Base-by-base conservation (phyloP, 495 filamentous ascomycete genomes). In the Podospora tetraspora region DNA sequence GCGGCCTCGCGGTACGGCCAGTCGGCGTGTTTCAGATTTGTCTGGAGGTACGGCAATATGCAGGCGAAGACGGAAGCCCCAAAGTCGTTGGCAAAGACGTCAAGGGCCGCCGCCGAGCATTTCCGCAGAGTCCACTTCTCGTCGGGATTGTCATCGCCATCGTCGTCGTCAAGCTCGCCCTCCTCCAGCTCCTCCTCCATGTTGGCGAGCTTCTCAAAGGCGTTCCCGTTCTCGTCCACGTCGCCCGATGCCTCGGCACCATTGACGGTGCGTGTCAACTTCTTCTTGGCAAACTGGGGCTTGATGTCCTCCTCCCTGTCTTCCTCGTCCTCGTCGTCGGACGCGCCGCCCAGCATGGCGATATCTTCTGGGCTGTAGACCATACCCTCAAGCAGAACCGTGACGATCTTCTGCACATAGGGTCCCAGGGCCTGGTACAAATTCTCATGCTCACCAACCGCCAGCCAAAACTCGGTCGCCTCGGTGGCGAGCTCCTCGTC, bases 401-500 rank as follows among this genome's bases (percentile, higher is more conserved):
- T 94, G 21, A 99, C 88, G 61, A 99, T 92, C 76, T 92, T 92
- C 66, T 85, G 79, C 69, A 99, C 87, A 75, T 90, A 91, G 1
- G 92, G 93, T 7, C 83, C 88, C 22, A 99, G 78, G 0, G 86
- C 82, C 56, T 86, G 84, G 77, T 91, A 91, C 61, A 99, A 78
- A 61, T 87, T 84, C 43, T 89, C 84, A 75, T 97, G 92, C 77
- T 97, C 96, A 29, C 94, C 94, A 32, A 97, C 88, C 62, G 91
- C 91, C 61, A 99, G 87, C 93, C 94, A 99, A 75, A 99, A 99
- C 78, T 98, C 95, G 9, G 96, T 94, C 19, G 95, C 95, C 77
- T 98, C 95, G 43, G 95, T 88, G 57, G 94, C 92, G 61, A 98
- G 85, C 62, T 98, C 95, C 62, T 92, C 91, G 71, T 97, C 94